phyloP scores from a whole-genome alignment of 1,284 basidiomycete genomes.

The Tilletia indica region DNA sequence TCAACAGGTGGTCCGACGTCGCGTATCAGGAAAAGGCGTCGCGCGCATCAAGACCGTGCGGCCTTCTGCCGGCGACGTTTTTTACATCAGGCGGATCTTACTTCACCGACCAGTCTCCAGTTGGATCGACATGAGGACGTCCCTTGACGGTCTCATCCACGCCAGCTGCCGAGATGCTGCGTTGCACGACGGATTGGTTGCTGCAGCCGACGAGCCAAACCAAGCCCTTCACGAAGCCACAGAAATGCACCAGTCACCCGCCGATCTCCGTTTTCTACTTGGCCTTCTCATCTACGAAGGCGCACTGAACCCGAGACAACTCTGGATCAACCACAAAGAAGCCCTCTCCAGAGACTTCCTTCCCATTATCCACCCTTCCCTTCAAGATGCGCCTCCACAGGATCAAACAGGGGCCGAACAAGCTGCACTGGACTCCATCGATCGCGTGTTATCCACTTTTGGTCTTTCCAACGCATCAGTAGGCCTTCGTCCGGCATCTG shows the following conservation, averaged over 20 bases:
- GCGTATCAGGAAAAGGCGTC: too few relatives aligned
- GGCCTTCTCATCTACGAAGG: not conserved
- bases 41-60: not conserved
- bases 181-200: not conserved
- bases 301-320: not conserved
- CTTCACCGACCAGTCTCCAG: not conserved
- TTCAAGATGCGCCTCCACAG: too few relatives aligned
- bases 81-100: not conserved
- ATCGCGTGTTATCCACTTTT: too few relatives aligned
- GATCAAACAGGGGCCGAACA: too few relatives aligned
- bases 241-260: too few relatives aligned
- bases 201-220: not conserved
- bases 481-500: too few relatives aligned
- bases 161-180: not conserved
- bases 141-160: not conserved
- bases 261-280: too few relatives aligned
- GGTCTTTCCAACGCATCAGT: too few relatives aligned
- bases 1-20: not conserved
- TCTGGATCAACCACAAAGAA: not conserved
- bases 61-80: not conserved
- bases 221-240: too few relatives aligned
- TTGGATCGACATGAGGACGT: too few relatives aligned
- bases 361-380: not conserved
- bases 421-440: not conserved
- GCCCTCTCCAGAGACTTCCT: not conserved